Evolutionary conservation across 192 early-diverging fungal genomes (phyloP).

Genomic region (Rhizophagus clarus): DNA sequence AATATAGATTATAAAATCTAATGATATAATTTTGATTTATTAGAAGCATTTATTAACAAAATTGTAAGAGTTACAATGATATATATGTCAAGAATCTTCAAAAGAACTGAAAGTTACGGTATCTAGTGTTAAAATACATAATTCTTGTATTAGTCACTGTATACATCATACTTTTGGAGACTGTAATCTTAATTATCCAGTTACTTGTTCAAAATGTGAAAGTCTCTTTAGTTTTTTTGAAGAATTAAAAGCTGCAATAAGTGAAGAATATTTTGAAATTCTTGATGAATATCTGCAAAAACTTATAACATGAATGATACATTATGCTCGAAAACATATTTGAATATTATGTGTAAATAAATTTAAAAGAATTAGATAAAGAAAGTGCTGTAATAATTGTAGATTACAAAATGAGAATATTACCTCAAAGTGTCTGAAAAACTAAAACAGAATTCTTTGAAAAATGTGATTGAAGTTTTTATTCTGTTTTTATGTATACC

Average conservation of each 20-base stretch:
- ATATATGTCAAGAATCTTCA: background rate
- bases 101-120: background rate
- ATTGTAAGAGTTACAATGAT: background rate
- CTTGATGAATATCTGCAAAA: background rate
- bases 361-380: background rate
- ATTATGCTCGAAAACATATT: background rate
- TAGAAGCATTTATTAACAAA: background rate
- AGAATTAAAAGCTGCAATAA: background rate
- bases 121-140: background rate
- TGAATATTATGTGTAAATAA: background rate
- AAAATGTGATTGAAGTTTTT: background rate
- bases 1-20: background rate
- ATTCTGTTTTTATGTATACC: background rate
- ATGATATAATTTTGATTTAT: background rate
- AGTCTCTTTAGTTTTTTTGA: background rate
- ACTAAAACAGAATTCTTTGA: conserved; percentile 5
- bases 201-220: conserved; percentile 7
- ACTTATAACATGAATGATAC: too few relatives aligned
- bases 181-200: conserved; percentile 1
- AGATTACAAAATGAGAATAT: conserved; percentile 6
- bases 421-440: background rate
- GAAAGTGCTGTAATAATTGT: background rate
- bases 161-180: background rate
- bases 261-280: background rate
- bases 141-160: conserved; percentile 18